Conservation (phyloP, 768 basidiomycete species). For the Amanita jacksonii region DNA sequence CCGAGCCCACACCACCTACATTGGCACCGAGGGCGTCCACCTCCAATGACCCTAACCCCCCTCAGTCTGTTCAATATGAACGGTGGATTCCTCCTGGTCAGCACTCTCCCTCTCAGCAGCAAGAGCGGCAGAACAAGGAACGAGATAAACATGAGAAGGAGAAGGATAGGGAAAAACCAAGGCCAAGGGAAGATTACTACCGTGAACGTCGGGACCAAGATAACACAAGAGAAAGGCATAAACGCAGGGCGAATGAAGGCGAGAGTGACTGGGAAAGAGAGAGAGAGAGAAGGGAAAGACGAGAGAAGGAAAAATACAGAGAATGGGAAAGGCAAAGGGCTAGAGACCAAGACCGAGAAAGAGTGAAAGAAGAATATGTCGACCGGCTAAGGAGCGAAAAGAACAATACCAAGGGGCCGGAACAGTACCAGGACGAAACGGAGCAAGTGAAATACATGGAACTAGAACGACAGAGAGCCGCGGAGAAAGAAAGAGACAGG, state of each 20-base stretch:
- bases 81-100: conserved; percentile 15
- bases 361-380: conserved; percentile 8
- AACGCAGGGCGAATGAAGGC: conserved; percentile 7
- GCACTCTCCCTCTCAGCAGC: conserved; percentile 14
- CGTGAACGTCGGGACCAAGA: conserved; percentile 8
- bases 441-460: conserved; percentile 2
- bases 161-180: conserved; percentile 10
- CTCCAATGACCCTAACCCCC: conserved; percentile 10
- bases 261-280: conserved; percentile 15
- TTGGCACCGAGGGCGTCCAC: too few species aligned
- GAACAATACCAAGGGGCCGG: conserved; percentile 3
- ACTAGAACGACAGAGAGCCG: conserved; percentile 7
- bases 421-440: conserved; percentile 6
- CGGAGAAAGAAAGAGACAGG: conserved; percentile 15
- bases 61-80: conserved; percentile 13
- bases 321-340: conserved; percentile 7
- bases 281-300: conserved; percentile 10
- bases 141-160: conserved; percentile 14
- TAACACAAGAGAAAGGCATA: conserved; percentile 8
- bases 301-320: conserved; percentile 11
- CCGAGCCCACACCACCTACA: neutral
- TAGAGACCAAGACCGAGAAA: conserved; percentile 8
- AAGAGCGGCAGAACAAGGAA: conserved; percentile 10
- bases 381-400: conserved; percentile 7
- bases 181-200: conserved; percentile 12